Percentiles rank a stretch among this genome's conserved stretches.
These are phyloP conservation scores for Plectosphaerella sp. DNA, from an alignment of 2,329 filamentous ascomycete genomes.

Conservation along the genomic window DNA sequence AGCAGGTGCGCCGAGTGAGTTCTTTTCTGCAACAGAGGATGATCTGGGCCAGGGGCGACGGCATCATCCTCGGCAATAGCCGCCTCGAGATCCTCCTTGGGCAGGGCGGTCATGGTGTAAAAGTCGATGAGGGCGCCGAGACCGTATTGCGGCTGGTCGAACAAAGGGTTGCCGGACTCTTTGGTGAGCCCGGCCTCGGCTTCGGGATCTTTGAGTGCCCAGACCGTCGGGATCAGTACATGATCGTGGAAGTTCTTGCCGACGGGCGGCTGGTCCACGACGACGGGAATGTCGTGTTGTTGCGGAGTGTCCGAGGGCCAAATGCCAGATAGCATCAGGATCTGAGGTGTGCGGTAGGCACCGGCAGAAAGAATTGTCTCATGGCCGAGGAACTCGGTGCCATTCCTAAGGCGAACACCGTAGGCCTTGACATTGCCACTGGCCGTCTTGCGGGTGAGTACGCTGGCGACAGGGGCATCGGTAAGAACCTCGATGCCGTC, in stretches of 20 bases:
- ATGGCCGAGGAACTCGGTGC: constrained; percentile 20
- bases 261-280: neutral
- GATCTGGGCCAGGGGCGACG: constrained; percentile 19
- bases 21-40: constrained; percentile 25
- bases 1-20: constrained; percentile 14
- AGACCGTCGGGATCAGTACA: constrained; percentile 21
- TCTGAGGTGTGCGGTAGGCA: constrained; percentile 2
- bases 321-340: constrained; percentile 5
- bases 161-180: constrained; percentile 27
- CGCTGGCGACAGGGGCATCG: constrained; percentile 13
- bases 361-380: constrained; percentile 14
- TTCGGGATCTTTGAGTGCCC: constrained; percentile 20
- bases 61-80: constrained; percentile 29
- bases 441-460: constrained; percentile 6
- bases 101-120: constrained; percentile 13
- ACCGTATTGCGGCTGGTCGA: constrained; percentile 27
- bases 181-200: constrained; percentile 24
- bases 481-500: constrained; percentile 17
- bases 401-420: constrained; percentile 20
- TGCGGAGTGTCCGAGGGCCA: neutral
- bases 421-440: constrained; percentile 8
- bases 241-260: constrained; percentile 9
- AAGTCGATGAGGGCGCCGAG: constrained; percentile 32
- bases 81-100: constrained; percentile 18
- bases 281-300: neutral